Percentiles rank a stretch among this genome's conserved stretches.
Evolutionary conservation across 768 basidiomycete genomes (phyloP).

Genomic region (Rhodosporidiobolus odoratus): DNA sequence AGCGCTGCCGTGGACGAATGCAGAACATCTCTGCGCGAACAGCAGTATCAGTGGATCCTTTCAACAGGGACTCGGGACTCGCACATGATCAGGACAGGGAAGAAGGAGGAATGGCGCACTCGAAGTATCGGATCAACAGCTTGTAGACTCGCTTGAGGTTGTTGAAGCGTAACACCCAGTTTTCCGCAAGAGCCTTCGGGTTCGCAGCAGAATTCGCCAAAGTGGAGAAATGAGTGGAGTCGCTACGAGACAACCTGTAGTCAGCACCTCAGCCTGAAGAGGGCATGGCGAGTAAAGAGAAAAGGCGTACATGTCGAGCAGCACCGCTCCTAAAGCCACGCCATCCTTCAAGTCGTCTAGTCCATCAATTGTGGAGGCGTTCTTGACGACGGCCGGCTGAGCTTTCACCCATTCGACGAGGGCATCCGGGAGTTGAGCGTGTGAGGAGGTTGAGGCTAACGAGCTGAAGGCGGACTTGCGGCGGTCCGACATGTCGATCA

Average conservation of each 20-base stretch:
- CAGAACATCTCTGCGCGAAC: conserved; percentile 51
- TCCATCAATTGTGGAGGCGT: background rate
- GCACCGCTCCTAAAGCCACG: conserved; percentile 65
- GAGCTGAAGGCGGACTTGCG: conserved; percentile 27
- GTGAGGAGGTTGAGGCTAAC: conserved; percentile 7
- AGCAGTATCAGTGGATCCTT: background rate
- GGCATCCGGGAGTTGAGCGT: conserved; percentile 15
- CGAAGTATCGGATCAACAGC: conserved; percentile 71
- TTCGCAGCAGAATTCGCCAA: conserved; percentile 51
- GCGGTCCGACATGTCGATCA: conserved; percentile 9
- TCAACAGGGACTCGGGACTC: background rate
- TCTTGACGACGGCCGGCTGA: background rate
- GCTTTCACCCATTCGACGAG: conserved; percentile 22
- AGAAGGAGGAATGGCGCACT: conserved; percentile 50
- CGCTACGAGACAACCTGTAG: conserved; percentile 51
- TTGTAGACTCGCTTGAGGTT: conserved; percentile 77
- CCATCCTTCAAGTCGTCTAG: conserved; percentile 75
- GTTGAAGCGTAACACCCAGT: conserved; percentile 83
- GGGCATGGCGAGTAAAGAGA: conserved; percentile 46
- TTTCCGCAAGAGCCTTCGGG: conserved; percentile 61
- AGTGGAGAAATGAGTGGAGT: conserved; percentile 70
- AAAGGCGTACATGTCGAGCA: conserved; percentile 44
- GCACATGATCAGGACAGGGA: background rate
- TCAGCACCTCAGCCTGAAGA: background rate
- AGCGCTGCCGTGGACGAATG: conserved; percentile 70